These are phyloP conservation scores for Camellia sinensis DNA, from an alignment of 148 eudicot species.

Conservation along the genomic window DNA sequence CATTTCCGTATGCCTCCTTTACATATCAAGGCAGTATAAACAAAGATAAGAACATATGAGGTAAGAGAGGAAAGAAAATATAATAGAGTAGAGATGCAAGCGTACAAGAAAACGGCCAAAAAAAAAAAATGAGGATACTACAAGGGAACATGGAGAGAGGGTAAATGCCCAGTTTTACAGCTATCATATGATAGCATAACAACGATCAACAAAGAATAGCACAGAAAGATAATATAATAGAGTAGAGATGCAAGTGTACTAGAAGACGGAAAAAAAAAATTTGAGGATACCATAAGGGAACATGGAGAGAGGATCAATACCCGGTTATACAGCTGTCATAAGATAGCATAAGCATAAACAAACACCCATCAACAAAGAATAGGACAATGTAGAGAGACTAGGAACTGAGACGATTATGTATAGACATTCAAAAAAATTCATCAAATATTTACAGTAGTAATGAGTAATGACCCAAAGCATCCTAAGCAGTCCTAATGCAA, in stretches of 20 bases:
- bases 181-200: not conserved
- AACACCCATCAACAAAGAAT: not conserved
- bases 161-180: not conserved
- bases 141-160: slow-evolving; percentile 7
- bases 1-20: slow-evolving; percentile 77
- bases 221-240: not conserved
- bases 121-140: not conserved
- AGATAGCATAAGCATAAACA: not conserved
- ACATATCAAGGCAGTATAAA: slow-evolving; percentile 17
- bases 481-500: too few species aligned
- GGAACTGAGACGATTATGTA: too few species aligned
- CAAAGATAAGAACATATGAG: slow-evolving; percentile 7
- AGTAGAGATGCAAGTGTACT: not conserved
- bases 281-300: not conserved
- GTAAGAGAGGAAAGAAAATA: not conserved
- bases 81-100: not conserved
- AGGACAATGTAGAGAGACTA: too few species aligned
- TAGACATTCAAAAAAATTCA: too few species aligned
- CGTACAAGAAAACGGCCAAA: too few species aligned
- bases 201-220: too few species aligned
- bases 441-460: too few species aligned
- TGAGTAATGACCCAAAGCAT: too few species aligned
- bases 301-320: slow-evolving; percentile 1
- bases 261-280: too few species aligned
- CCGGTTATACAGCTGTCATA: not conserved